Base-by-base conservation (phyloP, 768 basidiomycete genomes). In the button mushroom (Agaricus bisporus) region DNA sequence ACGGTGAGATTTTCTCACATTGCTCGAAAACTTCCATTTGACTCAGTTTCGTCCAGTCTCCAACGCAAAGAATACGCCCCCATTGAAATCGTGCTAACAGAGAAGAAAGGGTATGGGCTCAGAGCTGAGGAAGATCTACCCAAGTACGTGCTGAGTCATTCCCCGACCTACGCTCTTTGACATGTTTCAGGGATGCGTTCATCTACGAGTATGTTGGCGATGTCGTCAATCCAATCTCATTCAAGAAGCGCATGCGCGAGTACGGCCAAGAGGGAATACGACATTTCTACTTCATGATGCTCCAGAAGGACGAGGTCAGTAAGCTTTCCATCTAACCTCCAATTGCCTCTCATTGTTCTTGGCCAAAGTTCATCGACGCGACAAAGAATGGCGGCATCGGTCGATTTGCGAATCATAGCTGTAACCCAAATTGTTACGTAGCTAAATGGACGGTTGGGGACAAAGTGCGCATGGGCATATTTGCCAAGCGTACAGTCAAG, bases 231-330 rank as follows among this genome's bases (percentile, higher is more conserved):
- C 88, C 91, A 35, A 71, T 74, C 10, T 86, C 88, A 14, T 97
- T 99, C 67, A 82, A 88, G 70, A 92, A 91, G 67, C 84, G 95
- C 28, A 98, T 99, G 92, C 81, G 88, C 37, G 86, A 87, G 8
- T 99, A 99, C 65, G 95, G 83, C 2, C 81, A 85, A 41, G 91
- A 97, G 66, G 95, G 95, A 15, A 93, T 98, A 59, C 77, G 81
- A 49, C 97, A 98, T 68, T 99, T 98, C 62, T 99, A 98, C 72
- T 99, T 99, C 67, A 99, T 98, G 97, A 95, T 95, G 89, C 70
- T 99, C 54, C 97, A 99, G 71, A 93, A 91, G 65, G 94, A 95
- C 60, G 94, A 98, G 80, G 95, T 93, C 60, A 51, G 82, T 68
- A 12, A 15, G 32, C 38, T 22, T 43, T 28, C 22, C 12, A 54